These are phyloP conservation scores for Fusarium sterilihyphosum DNA, from an alignment of 2,329 filamentous ascomycete genomes.

Conservation along the genomic window DNA sequence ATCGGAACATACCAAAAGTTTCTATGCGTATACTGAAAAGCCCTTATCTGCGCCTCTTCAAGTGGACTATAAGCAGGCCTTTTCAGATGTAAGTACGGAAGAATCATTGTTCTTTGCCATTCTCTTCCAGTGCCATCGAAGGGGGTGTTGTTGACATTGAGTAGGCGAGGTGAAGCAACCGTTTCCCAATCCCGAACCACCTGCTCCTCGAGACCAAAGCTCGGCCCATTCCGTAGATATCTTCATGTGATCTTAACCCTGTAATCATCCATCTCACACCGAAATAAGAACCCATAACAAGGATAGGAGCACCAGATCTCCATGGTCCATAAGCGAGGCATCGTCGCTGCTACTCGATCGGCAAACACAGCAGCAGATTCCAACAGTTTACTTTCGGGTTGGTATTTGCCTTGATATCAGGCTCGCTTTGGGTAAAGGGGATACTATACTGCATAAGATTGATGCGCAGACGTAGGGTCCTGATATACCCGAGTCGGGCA, in stretches of 20 bases:
- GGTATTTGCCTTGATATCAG: too few relatives aligned
- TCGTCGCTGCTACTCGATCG: background rate
- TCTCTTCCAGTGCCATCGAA: fast-evolving
- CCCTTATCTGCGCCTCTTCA: background rate
- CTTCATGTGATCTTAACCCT: slow-evolving; percentile 12
- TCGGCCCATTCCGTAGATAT: background rate
- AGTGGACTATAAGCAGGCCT: background rate
- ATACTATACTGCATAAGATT: background rate
- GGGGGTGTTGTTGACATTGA: background rate
- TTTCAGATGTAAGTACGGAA: background rate
- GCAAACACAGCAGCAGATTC: background rate
- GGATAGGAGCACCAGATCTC: slow-evolving; percentile 8
- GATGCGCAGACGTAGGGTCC: background rate
- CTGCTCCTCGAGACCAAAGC: background rate
- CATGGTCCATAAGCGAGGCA: slow-evolving; percentile 8
- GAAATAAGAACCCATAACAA: slow-evolving; percentile 6
- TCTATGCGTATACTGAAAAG: fast-evolving
- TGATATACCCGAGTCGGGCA: slow-evolving; percentile 9
- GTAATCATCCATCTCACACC: slow-evolving; percentile 1
- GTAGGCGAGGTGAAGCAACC: background rate
- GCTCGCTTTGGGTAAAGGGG: too few relatives aligned
- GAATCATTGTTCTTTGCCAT: background rate
- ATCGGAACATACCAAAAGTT: background rate
- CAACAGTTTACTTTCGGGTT: background rate
- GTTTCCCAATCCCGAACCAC: background rate